Evolutionary conservation across 345 rosid species (phyloP).

Genomic region (Balakata baccata): DNA sequence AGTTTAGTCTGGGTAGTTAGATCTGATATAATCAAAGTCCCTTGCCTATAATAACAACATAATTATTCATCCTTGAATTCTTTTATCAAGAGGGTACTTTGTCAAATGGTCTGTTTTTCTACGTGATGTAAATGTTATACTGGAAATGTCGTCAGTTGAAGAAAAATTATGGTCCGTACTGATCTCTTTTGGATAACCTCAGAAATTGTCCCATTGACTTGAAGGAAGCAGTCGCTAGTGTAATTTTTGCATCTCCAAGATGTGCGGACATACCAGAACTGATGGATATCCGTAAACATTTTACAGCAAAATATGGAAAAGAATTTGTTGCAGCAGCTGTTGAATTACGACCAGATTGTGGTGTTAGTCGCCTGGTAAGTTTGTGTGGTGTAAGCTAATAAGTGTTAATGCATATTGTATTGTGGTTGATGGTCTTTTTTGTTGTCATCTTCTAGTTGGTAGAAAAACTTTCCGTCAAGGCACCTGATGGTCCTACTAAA

Average conservation of each 20-base stretch:
- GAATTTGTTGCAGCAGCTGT: constrained; percentile 69
- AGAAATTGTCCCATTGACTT: constrained; percentile 77
- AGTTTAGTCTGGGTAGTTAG: background rate
- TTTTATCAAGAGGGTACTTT: background rate
- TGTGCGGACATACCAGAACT: constrained; percentile 77
- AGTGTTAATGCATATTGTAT: background rate
- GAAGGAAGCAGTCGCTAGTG: constrained; percentile 69
- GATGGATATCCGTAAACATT: constrained; percentile 62
- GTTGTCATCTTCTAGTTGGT: constrained; percentile 48
- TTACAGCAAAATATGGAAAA: constrained; percentile 84
- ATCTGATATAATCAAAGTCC: background rate
- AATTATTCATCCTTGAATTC: background rate
- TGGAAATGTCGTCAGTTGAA: background rate
- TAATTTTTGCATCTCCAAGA: constrained; percentile 73
- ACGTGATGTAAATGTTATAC: background rate
- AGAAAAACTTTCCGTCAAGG: constrained; percentile 70
- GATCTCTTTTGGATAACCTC: constrained; percentile 6
- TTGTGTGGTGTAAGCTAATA: background rate
- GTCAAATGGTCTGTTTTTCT: background rate
- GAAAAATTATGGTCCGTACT: background rate
- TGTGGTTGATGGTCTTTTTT: constrained; percentile 12
- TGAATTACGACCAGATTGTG: constrained; percentile 76
- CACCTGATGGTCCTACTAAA: constrained; percentile 85
- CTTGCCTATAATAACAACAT: background rate
- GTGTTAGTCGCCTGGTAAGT: constrained; percentile 82